A percentile compares a stretch with the other conserved stretches of the same genome.
Evolutionary conservation across 2,329 filamentous ascomycete genomes (phyloP).

Genomic region (Cordyceps farinosa): DNA sequence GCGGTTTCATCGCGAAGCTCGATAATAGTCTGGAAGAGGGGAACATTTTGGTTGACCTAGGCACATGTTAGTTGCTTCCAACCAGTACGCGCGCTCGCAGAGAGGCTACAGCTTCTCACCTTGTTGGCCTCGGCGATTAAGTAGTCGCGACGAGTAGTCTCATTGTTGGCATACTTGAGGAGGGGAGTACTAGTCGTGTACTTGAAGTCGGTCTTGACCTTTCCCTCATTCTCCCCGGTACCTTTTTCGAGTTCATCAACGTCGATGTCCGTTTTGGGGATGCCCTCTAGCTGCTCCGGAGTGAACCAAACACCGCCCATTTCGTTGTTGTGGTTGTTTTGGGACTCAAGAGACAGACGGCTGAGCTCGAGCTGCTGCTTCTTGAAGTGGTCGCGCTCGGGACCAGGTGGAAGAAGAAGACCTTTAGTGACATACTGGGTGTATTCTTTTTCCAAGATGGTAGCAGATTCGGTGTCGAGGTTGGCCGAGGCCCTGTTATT

Average conservation of each 20-base stretch:
- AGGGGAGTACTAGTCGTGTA: slow-evolving; percentile 78
- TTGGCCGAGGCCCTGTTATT: slow-evolving; percentile 48
- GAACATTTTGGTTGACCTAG: slow-evolving; percentile 64
- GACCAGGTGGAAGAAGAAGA: slow-evolving; percentile 64
- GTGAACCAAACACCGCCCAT: slow-evolving; percentile 79
- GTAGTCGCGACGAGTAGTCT: slow-evolving; percentile 64
- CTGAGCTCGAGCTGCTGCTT: slow-evolving; percentile 79
- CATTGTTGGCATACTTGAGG: slow-evolving; percentile 70
- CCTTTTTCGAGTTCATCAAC: slow-evolving; percentile 66
- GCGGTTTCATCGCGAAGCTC: slow-evolving; percentile 74
- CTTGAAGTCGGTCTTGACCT: slow-evolving; percentile 75
- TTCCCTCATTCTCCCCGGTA: slow-evolving; percentile 66
- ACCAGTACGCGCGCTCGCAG: not conserved
- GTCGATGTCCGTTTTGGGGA: slow-evolving; percentile 66
- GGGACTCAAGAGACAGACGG: slow-evolving; percentile 69
- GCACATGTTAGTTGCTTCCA: not conserved
- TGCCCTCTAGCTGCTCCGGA: slow-evolving; percentile 67
- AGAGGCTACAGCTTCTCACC: slow-evolving; percentile 32
- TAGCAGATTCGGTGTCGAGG: slow-evolving; percentile 65
- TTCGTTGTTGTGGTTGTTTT: slow-evolving; percentile 81
- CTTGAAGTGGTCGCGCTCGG: slow-evolving; percentile 75
- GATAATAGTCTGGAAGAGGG: slow-evolving; percentile 71
- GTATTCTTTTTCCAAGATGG: slow-evolving; percentile 73
- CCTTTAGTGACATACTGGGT: slow-evolving; percentile 76
- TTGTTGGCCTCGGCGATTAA: slow-evolving; percentile 79